phyloP scores from a whole-genome alignment of 306 rosid genomes.

The Prunus kanzakura region DNA sequence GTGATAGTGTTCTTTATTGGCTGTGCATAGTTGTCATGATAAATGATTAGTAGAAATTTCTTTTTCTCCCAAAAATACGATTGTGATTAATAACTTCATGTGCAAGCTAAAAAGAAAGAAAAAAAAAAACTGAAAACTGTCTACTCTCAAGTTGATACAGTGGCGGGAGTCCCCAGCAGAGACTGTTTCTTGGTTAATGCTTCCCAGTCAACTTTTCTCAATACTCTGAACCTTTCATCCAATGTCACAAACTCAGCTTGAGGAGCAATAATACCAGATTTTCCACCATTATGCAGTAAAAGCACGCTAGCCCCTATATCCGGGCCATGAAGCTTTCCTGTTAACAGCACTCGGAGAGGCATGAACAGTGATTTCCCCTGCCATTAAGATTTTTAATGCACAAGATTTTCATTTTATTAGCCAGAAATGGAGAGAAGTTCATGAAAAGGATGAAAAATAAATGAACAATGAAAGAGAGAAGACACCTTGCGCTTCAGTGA shows the following conservation, averaged over 20 bases:
- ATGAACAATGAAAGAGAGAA: not conserved
- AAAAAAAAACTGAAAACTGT: slow-evolving; percentile 6
- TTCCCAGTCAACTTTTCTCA: slow-evolving; percentile 72
- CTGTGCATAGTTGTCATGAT: not conserved
- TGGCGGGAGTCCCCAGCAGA: slow-evolving; percentile 39
- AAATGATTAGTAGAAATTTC: not conserved
- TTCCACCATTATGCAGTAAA: slow-evolving; percentile 68
- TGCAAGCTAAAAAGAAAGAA: not conserved
- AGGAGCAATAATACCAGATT: slow-evolving; percentile 46
- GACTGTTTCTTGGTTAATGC: slow-evolving; percentile 47
- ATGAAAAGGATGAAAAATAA: not conserved
- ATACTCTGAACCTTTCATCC: slow-evolving; percentile 55
- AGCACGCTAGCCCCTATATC: slow-evolving; percentile 68
- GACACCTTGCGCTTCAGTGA: slow-evolving; percentile 80
- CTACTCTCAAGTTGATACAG: slow-evolving; percentile 25
- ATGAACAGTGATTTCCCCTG: slow-evolving; percentile 94
- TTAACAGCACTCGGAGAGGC: slow-evolving; percentile 85
- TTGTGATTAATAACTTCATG: not conserved
- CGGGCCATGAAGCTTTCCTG: slow-evolving; percentile 93
- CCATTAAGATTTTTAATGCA: slow-evolving; percentile 5
- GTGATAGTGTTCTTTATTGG: not conserved
- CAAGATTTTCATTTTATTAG: not conserved
- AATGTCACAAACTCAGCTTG: slow-evolving; percentile 56
- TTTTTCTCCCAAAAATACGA: not conserved
- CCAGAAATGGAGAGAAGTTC: not conserved